Base-by-base conservation (phyloP, 805 yeast genomes). In the Candida dajiaensis region DNA sequence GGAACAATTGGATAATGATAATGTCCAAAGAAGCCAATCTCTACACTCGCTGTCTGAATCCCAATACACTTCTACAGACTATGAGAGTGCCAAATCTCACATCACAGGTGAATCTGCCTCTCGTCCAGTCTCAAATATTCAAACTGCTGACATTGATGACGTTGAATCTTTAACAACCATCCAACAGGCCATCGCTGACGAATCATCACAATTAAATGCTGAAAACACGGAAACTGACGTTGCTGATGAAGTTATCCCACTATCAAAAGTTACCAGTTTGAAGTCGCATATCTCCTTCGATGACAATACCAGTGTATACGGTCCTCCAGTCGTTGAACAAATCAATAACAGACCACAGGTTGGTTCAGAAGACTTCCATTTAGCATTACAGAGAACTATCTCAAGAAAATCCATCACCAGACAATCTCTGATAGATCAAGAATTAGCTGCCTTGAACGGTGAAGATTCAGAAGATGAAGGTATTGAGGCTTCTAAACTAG, bases 401-500 rank as follows among this genome's bases (percentile, higher is more conserved):
- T 52, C 62, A 5, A 58, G 64, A 54, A 53, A 49, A 44, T 55
- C 63, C 1, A 2, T 53, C 6, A 43, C 49, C 2, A 50, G 41
- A 41, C 31, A 35, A 35, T 50, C 45, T 28, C 46, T 41, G 1
- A 40, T 38, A n/a, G 36, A 43, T 7, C 42, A 41, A 16, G 49
- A 50, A 20, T 26, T 42, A 29, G 40, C 40, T 10, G 28, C 43
- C 11, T 18, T 42, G n/a, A 33, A 28, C 25, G 18, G 31, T 41
- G 11, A 25, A 8, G 43, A 21, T 7, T 33, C 45, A 8, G 41
- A 47, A 16, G 55, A 45, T 9, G 59, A 57, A 11, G 64, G 57
- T 9, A 59, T 69, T 15, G 75, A 72, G 46, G 72, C 77, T 3
- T 53, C 59, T 22, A 52, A 64, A 4, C 56, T 77, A 47, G 74